These are phyloP conservation scores for Metarhizium album DNA, from an alignment of 2,329 filamentous ascomycete genomes.

Conservation along the genomic window DNA sequence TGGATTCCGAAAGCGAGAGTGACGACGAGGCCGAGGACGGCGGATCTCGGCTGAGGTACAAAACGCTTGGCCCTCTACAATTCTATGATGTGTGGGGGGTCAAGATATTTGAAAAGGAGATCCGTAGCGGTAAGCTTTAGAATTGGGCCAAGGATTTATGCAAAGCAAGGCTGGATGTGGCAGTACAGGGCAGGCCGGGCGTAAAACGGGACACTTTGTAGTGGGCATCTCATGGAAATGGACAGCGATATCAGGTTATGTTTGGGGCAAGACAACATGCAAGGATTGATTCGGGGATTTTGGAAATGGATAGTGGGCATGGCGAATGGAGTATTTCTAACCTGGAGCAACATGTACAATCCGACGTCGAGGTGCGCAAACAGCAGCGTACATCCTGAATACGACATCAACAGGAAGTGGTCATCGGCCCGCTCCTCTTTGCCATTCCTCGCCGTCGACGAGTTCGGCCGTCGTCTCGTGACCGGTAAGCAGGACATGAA, in stretches of 20 bases:
- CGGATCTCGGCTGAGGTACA: constrained; percentile 23
- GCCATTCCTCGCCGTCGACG: too few relatives aligned
- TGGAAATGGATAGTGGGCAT: constrained; percentile 14
- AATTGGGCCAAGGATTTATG: neutral
- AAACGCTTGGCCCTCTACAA: constrained; percentile 25
- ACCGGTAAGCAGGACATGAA: too few relatives aligned
- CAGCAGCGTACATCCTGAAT: too few relatives aligned
- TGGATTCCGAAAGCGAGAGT: constrained; percentile 23
- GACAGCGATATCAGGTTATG: neutral
- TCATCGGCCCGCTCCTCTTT: too few relatives aligned
- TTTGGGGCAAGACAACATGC: neutral
- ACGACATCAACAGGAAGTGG: too few relatives aligned
- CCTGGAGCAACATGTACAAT: neutral
- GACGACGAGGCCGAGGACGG: constrained; percentile 21
- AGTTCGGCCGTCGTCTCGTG: too few relatives aligned
- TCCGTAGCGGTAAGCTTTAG: constrained; percentile 20
- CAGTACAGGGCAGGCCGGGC: neutral
- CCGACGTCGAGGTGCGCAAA: constrained; percentile 8
- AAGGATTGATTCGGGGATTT: neutral
- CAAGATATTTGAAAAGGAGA: constrained; percentile 48
- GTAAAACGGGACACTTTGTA: neutral
- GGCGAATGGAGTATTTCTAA: constrained; percentile 18
- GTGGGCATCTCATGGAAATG: neutral
- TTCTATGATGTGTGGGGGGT: constrained; percentile 35
- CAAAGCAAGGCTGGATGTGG: too few relatives aligned